Conservation (phyloP, 306 rosid genomes). For the Malus fusca region DNA sequence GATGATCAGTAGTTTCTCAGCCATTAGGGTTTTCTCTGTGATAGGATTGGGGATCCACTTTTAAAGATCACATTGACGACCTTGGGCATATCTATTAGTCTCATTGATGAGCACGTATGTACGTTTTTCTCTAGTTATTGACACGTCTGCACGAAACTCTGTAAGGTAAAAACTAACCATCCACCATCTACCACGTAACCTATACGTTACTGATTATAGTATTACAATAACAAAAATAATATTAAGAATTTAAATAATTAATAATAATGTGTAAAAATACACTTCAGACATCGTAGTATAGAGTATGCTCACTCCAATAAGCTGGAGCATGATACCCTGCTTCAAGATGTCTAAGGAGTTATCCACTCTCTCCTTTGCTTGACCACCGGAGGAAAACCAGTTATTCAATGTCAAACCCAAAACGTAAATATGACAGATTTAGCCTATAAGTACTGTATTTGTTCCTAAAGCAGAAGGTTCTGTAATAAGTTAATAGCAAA, state of each 20-base stretch:
- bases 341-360: not conserved
- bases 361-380: not conserved
- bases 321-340: not conserved
- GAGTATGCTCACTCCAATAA: not conserved
- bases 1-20: constrained; percentile 62
- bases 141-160: not conserved
- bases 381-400: not conserved
- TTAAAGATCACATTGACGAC: not conserved
- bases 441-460: not conserved
- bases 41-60: not conserved
- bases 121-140: not conserved
- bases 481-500: too few relatives aligned
- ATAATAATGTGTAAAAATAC: not conserved
- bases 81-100: not conserved
- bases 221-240: not conserved
- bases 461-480: not conserved
- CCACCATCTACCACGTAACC: not conserved
- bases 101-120: not conserved
- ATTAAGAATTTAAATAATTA: too few relatives aligned
- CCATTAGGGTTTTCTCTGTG: constrained; percentile 29
- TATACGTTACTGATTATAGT: not conserved
- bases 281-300: not conserved
- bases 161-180: not conserved
- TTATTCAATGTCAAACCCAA: not conserved
- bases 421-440: not conserved